These are phyloP conservation scores for Physcia stellaris DNA, from an alignment of 495 filamentous ascomycete genomes.

Conservation along the genomic window DNA sequence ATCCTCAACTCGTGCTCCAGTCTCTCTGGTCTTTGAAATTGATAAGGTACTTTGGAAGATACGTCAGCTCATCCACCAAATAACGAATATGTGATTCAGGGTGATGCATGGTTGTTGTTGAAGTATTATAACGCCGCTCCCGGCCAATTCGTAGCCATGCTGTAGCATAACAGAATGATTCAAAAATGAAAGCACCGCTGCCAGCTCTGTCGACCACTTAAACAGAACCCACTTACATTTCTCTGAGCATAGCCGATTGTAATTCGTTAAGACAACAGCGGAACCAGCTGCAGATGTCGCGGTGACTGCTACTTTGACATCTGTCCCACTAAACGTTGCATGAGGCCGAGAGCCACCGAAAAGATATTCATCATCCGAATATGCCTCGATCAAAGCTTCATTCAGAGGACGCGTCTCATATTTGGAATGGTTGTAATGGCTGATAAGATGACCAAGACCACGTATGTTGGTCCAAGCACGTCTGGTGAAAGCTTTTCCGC, in stretches of 20 bases:
- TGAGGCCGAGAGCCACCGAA: conserved; percentile 25
- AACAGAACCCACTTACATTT: conserved; percentile 1
- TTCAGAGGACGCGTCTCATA: conserved; percentile 30
- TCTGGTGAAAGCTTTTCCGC: conserved; percentile 28
- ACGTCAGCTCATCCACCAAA: too few species aligned
- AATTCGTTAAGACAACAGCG: conserved; percentile 35
- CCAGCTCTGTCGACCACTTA: neutral
- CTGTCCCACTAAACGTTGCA: conserved; percentile 12
- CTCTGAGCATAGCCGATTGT: conserved; percentile 23
- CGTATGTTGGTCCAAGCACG: conserved; percentile 24
- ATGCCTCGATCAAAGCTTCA: conserved; percentile 18
- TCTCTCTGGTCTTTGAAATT: conserved; percentile 30
- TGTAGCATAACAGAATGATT: too few species aligned
- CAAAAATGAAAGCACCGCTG: too few species aligned
- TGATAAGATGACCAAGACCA: conserved; percentile 20
- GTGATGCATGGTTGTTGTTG: too few species aligned
- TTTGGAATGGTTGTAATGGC: conserved; percentile 11
- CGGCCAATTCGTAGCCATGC: too few species aligned
- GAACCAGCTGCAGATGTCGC: conserved; percentile 25
- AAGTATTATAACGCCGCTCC: too few species aligned
- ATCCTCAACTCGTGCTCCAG: conserved; percentile 28
- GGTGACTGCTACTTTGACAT: conserved; percentile 33
- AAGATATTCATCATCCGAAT: conserved; percentile 19
- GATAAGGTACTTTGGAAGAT: conserved; percentile 16
- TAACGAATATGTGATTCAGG: too few species aligned